Evolutionary conservation across 1,284 basidiomycete species (phyloP).

Genomic region (Clitocybe nebularis): DNA sequence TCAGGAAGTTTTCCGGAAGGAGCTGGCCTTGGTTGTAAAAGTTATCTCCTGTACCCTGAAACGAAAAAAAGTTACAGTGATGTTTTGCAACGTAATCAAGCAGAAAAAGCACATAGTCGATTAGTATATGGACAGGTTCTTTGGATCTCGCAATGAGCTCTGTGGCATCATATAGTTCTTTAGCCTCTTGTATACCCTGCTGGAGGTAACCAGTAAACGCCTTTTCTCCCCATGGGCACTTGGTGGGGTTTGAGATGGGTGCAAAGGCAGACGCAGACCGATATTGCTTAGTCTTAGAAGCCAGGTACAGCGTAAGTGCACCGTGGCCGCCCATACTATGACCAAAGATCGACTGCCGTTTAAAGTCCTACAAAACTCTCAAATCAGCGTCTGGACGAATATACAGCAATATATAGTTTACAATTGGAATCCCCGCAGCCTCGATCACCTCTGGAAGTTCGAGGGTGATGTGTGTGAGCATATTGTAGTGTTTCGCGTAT

Average conservation of each 20-base stretch:
- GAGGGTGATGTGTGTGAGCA: conserved; percentile 79
- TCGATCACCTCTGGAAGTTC: conserved; percentile 81
- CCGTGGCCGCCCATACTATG: conserved; percentile 95
- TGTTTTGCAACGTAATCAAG: not conserved
- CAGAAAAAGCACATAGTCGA: conserved; percentile 69
- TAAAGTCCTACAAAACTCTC: conserved; percentile 51
- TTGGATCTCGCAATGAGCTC: conserved; percentile 69
- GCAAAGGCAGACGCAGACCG: conserved; percentile 92
- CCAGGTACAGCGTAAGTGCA: conserved; percentile 88
- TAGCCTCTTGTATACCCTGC: conserved; percentile 76
- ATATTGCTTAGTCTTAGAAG: conserved; percentile 67
- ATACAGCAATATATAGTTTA: conserved; percentile 29
- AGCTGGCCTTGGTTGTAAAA: conserved; percentile 88
- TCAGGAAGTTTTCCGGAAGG: conserved; percentile 84
- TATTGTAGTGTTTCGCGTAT: conserved; percentile 86
- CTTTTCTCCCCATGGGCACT: conserved; percentile 90
- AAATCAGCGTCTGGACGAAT: not conserved
- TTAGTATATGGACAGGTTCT: conserved; percentile 72
- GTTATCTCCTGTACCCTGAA: conserved; percentile 78
- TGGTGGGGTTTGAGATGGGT: conserved; percentile 87
- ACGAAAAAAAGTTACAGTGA: not conserved
- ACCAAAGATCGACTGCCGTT: conserved; percentile 77
- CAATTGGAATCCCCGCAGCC: conserved; percentile 63
- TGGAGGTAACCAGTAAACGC: conserved; percentile 89
- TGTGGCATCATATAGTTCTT: conserved; percentile 78